These are phyloP conservation scores for Fusarium coffeatum DNA, from an alignment of 2,329 filamentous ascomycete genomes.

Conservation along the genomic window DNA sequence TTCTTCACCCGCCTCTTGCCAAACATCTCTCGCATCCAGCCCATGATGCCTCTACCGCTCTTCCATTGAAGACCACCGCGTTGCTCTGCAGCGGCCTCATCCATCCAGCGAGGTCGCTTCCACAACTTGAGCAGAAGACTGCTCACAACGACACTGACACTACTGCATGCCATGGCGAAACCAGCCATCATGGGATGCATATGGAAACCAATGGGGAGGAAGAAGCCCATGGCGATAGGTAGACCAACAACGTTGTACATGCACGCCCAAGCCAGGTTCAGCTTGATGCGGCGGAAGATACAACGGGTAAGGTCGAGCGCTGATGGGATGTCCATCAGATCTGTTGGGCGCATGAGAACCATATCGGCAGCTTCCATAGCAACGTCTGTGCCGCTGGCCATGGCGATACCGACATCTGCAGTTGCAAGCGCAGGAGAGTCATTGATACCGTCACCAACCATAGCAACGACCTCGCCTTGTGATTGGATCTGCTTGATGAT, in stretches of 20 bases:
- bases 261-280: conserved; percentile 93
- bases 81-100: conserved; percentile 72
- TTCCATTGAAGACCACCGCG: conserved; percentile 60
- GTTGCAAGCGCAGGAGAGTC: conserved; percentile 95
- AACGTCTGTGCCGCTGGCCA: conserved; percentile 92
- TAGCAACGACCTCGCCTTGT: conserved; percentile 82
- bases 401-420: conserved; percentile 91
- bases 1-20: conserved; percentile 53
- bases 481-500: conserved; percentile 84
- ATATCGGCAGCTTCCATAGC: conserved; percentile 98
- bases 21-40: conserved; percentile 57
- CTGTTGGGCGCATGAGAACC: conserved; percentile 92
- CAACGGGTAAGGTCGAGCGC: conserved; percentile 82
- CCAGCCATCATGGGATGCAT: conserved; percentile 95
- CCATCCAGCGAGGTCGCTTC: conserved; percentile 88
- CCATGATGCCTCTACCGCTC: conserved; percentile 57
- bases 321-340: conserved; percentile 92
- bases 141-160: conserved; percentile 88
- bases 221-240: conserved; percentile 96
- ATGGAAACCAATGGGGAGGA: conserved; percentile 87
- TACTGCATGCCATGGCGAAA: conserved; percentile 91
- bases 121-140: conserved; percentile 88
- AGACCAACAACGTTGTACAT: conserved; percentile 91
- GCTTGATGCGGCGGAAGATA: conserved; percentile 92
- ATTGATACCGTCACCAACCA: conserved; percentile 99